These are phyloP conservation scores for Nepenthes gracilis DNA, from an alignment of 148 eudicot genomes.

Conservation along the genomic window DNA sequence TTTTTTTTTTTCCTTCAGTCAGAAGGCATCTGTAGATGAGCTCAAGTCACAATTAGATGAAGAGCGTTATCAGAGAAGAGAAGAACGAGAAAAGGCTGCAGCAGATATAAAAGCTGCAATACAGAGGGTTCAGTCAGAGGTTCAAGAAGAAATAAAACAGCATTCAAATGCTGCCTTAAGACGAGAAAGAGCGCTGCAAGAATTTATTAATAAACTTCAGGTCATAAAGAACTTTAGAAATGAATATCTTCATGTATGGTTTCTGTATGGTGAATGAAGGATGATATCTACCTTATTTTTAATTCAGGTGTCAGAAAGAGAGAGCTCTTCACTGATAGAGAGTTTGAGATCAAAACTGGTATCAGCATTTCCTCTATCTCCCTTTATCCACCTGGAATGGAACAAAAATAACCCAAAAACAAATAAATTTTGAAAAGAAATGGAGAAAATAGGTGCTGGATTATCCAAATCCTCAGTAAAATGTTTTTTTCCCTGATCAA, in stretches of 20 bases:
- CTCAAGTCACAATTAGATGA: slow-evolving; percentile 64
- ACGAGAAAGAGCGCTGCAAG: slow-evolving; percentile 82
- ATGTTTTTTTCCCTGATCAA: neutral
- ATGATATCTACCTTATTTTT: slow-evolving; percentile 6
- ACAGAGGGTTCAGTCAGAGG: slow-evolving; percentile 72
- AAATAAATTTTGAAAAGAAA: neutral
- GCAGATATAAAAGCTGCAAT: slow-evolving; percentile 49
- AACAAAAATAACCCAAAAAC: neutral
- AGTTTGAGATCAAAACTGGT: slow-evolving; percentile 78
- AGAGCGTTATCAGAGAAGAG: slow-evolving; percentile 88
- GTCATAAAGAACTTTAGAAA: slow-evolving; percentile 20
- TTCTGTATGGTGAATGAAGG: neutral
- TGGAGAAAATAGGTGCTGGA: neutral
- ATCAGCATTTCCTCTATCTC: slow-evolving; percentile 8
- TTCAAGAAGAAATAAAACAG: slow-evolving; percentile 72
- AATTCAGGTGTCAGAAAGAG: slow-evolving; percentile 74
- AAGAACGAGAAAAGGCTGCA: slow-evolving; percentile 79
- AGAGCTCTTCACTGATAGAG: slow-evolving; percentile 61
- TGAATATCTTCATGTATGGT: neutral
- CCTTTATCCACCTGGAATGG: neutral
- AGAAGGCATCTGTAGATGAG: slow-evolving; percentile 69
- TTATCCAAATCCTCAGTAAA: neutral
- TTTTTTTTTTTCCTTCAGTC: slow-evolving; percentile 38
- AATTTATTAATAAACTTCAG: slow-evolving; percentile 87
- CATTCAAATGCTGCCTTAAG: slow-evolving; percentile 48